Percentiles rank a stretch among this genome's conserved stretches.
Conservation (phyloP, 2,329 filamentous ascomycete species). For the Akanthomyces lecanii region DNA sequence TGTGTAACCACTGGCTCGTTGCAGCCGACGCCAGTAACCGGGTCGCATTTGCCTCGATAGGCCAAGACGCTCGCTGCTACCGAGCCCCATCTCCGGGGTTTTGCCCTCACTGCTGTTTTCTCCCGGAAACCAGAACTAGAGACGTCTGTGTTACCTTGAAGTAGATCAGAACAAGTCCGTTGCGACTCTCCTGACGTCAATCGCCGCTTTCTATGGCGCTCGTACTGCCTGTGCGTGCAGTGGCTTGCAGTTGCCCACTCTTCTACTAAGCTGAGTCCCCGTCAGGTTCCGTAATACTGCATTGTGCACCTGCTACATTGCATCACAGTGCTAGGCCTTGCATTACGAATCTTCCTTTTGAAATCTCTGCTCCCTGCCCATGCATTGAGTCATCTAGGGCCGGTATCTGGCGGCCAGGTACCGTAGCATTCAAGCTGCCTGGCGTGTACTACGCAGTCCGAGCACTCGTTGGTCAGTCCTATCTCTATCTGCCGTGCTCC, state of each 20-base stretch:
- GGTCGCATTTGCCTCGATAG: not conserved
- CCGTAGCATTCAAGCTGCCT: not conserved
- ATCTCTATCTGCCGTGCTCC: not conserved
- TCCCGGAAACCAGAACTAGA: not conserved
- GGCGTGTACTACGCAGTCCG: not conserved
- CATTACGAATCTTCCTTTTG: not conserved
- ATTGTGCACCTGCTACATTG: not conserved
- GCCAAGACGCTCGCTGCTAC: not conserved
- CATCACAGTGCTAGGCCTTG: not conserved
- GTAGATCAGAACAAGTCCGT: not conserved
- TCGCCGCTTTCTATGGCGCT: not conserved
- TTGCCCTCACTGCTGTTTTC: not conserved
- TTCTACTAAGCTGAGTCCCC: not conserved
- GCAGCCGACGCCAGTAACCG: not conserved
- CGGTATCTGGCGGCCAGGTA: not conserved
- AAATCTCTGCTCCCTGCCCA: not conserved
- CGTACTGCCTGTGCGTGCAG: not conserved
- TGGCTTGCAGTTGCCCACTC: not conserved
- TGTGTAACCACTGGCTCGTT: not conserved
- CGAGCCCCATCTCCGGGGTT: not conserved
- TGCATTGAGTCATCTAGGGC: not conserved
- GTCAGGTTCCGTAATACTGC: constrained; percentile 4
- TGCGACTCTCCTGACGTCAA: not conserved
- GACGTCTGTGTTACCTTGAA: no score
- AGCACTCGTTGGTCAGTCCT: not conserved